These are phyloP conservation scores for Tolypocladium inflatum DNA, from an alignment of 2,329 filamentous ascomycete genomes.

Conservation along the genomic window DNA sequence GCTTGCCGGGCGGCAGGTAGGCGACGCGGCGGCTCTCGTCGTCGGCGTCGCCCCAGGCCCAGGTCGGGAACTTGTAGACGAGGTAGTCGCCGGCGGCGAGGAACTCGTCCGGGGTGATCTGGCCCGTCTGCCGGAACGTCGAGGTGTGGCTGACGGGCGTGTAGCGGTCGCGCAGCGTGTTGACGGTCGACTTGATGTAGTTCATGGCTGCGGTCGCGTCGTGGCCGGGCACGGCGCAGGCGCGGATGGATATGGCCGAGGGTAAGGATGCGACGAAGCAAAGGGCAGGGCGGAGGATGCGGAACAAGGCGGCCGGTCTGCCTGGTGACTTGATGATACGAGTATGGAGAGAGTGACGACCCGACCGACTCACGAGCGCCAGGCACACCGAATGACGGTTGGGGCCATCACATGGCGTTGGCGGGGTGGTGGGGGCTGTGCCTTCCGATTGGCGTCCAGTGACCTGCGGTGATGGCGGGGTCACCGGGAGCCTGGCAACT, in stretches of 20 bases:
- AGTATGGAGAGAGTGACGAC: too few species aligned
- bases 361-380: constrained; percentile 4
- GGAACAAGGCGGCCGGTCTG: too few species aligned
- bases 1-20: constrained; percentile 81
- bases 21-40: constrained; percentile 66
- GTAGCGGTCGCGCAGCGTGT: constrained; percentile 84
- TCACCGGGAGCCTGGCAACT: not conserved
- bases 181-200: constrained; percentile 84
- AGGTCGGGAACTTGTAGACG: constrained; percentile 97
- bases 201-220: constrained; percentile 51
- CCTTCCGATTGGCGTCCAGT: constrained; percentile 1
- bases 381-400: constrained; percentile 3
- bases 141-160: constrained; percentile 84
- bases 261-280: not conserved
- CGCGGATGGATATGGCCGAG: not conserved
- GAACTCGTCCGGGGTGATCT: constrained; percentile 97
- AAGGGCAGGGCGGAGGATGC: too few species aligned
- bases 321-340: constrained; percentile 8
- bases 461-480: not conserved
- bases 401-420: constrained; percentile 23
- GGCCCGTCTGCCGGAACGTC: constrained; percentile 85
- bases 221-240: not conserved
- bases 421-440: constrained; percentile 7
- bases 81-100: constrained; percentile 92
- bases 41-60: constrained; percentile 90